Base-by-base conservation (phyloP, 345 rosid genomes). In the Aquilaria yunnanensis region DNA sequence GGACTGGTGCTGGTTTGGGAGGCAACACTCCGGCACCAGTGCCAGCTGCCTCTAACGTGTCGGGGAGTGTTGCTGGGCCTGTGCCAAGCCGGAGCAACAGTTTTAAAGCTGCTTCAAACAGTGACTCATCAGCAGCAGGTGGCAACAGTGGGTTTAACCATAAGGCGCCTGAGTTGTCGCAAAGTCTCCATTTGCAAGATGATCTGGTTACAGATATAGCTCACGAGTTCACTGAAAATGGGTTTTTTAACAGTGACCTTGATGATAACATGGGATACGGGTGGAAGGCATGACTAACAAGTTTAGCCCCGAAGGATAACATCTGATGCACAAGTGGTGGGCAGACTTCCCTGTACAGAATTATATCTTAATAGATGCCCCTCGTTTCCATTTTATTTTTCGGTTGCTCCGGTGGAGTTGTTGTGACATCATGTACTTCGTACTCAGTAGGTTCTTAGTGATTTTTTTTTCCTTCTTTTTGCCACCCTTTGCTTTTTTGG, bases 151-250 rank as follows among this genome's bases (percentile, higher is more conserved):
- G 85, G 43, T 77, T 67, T 65, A 81, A 60, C 65, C 86, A 80
- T 61, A 80, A 78, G 66, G 76, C 71, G 6, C 65, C 64, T 11
- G 85, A 80, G 37, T 32, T 87, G 78, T 60, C 77, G 34, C 83
- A 82, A 72, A 77, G 72, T 72, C 81, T 76, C 32, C 86, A 76
- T 48, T 56, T 80, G 70, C 84, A 68, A 60, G 88, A 80, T 14
- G 98, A 88, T 53, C 64, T 84, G 47, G 80, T 79, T 55, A 75
- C 81, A 5, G 94, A 90, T 71, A 80, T 89, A 61, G 80, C 84
- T 54, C 77, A 79, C 23, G 94, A 79, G 70, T 84, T 93, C 70
- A 54, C 71, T 2, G 86, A 83, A 30, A 74, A 74, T 56, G 89
- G 81, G 10, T 81, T 83, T 68, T 90, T 90, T 78, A 80, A 79